Evolutionary conservation across 2,329 filamentous ascomycete species (phyloP).

Genomic region (Teratosphaeria pseudoeucalypti): DNA sequence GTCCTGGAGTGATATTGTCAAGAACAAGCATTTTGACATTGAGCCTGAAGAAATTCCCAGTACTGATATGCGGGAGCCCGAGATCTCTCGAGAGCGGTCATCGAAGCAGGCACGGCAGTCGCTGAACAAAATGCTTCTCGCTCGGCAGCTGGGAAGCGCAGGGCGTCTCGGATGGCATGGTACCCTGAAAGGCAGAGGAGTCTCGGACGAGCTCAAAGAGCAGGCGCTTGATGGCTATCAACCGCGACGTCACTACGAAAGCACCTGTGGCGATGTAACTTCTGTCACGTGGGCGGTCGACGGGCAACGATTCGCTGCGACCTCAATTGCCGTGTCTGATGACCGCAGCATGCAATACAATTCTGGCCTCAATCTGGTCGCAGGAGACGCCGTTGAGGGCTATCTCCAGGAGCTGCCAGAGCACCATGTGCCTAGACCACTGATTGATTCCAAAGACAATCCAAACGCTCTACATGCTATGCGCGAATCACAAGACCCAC

Average conservation of each 20-base stretch:
- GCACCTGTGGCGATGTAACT: conserved; percentile 49
- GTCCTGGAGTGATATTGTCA: conserved; percentile 10
- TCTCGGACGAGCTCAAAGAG: conserved; percentile 19
- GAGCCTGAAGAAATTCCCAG: neutral
- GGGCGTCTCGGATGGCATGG: neutral
- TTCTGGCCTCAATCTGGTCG: conserved; percentile 44
- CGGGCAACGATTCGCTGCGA: conserved; percentile 45
- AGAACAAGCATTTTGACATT: neutral
- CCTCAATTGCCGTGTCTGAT: conserved; percentile 47
- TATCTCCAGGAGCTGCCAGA: conserved; percentile 43
- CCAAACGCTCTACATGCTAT: conserved; percentile 37
- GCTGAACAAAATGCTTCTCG: neutral
- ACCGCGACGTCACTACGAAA: conserved; percentile 40
- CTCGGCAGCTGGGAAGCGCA: too few relatives aligned
- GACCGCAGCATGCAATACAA: conserved; percentile 51
- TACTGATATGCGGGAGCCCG: neutral
- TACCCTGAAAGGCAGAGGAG: neutral
- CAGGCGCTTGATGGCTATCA: conserved; percentile 29
- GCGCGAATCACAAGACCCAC: conserved; percentile 39
- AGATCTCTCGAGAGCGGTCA: conserved; percentile 2
- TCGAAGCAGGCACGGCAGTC: neutral
- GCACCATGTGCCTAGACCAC: conserved; percentile 38
- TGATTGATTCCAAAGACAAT: conserved; percentile 24
- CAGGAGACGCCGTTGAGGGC: conserved; percentile 37
- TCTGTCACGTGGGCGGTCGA: conserved; percentile 47